Evolutionary conservation across 495 filamentous ascomycete genomes (phyloP).

Genomic region (Tuber aestivum): DNA sequence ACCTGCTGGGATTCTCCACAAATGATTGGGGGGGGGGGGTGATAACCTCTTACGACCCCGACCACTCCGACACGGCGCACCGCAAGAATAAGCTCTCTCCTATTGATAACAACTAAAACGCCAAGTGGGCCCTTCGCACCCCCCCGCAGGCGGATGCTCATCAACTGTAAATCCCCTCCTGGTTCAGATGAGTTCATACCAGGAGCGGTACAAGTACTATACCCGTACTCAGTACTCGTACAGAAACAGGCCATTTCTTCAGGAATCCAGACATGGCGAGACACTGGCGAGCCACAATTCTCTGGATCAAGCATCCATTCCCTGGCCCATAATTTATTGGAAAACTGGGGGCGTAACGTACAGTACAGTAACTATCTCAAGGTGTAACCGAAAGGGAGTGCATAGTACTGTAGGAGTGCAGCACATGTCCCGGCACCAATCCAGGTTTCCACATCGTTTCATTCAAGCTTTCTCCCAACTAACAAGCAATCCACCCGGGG

Average conservation of each 20-base stretch:
- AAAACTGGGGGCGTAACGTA: background rate
- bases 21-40: background rate
- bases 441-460: background rate
- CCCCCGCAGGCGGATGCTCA: background rate
- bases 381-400: background rate
- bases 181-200: background rate
- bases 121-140: background rate
- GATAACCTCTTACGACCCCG: background rate
- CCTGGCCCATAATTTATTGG: background rate
- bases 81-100: background rate
- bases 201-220: background rate
- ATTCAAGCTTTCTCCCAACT: background rate
- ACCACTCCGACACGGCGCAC: background rate
- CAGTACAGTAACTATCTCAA: background rate
- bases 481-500: background rate
- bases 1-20: background rate
- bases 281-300: background rate
- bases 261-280: background rate
- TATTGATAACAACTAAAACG: background rate
- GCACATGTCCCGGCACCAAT: background rate
- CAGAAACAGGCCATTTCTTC: background rate
- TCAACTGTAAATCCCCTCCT: background rate
- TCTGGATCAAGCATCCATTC: background rate
- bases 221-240: background rate
- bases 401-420: too few relatives aligned